Evolutionary conservation across 2,329 filamentous ascomycete species (phyloP).

Genomic region (Cladophialophora bantiana): DNA sequence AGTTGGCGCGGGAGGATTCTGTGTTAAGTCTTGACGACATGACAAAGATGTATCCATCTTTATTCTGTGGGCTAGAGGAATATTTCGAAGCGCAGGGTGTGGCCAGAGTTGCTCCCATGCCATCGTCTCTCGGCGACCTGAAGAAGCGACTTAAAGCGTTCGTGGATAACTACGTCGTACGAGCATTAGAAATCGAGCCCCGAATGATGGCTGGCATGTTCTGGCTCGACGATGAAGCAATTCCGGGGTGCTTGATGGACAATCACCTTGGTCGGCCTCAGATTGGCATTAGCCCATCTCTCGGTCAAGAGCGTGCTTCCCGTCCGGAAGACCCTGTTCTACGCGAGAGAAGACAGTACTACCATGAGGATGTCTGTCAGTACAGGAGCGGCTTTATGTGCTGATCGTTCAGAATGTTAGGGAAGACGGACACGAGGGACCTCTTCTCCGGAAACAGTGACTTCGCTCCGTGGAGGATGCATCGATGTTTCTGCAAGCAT

Average conservation of each 20-base stretch:
- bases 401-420: neutral
- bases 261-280: neutral
- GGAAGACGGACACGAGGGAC: neutral
- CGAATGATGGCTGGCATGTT: constrained; percentile 32
- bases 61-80: constrained; percentile 8
- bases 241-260: constrained; percentile 15
- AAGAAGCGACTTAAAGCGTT: constrained; percentile 4
- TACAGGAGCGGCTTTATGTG: constrained; percentile 31
- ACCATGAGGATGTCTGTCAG: constrained; percentile 32
- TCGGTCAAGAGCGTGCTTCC: neutral
- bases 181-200: constrained; percentile 18
- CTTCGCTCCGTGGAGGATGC: neutral
- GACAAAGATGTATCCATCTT: neutral
- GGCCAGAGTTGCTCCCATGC: neutral
- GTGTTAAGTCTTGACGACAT: constrained; percentile 6
- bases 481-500: neutral
- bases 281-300: neutral
- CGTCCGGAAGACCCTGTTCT: neutral
- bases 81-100: neutral
- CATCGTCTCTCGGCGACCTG: neutral
- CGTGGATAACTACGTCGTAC: constrained; percentile 31
- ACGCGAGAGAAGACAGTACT: constrained; percentile 21
- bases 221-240: constrained; percentile 10
- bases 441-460: neutral
- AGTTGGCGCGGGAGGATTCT: neutral